Evolutionary conservation across 2,329 filamentous ascomycete genomes (phyloP), one percentile per base, ranked within the genome.

Genomic region (Emergomyces africanus): DNA sequence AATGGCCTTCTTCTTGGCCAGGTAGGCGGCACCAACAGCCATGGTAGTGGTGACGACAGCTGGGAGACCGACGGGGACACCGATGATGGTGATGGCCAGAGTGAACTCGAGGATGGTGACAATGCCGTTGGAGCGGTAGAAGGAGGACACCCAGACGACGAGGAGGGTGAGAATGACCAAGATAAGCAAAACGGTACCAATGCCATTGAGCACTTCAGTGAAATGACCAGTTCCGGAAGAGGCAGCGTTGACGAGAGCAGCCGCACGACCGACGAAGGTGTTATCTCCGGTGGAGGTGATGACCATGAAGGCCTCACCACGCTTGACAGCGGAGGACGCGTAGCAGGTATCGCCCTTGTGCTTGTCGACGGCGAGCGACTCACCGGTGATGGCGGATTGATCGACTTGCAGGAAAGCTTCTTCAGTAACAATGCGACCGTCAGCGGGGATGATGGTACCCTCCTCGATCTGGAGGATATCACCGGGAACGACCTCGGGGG

Each of bases 41-140:
- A 95, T 94, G 71, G 90, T 95, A 67, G 90, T 95, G 68, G 90
- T 95, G 62, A 95, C 89, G 77, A 95, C 90, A 67, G 89, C 90
- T 61, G 90, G 90, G 65, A 95, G 88, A 85, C 90, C 90, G 75
- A 95, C 90, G 58, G 90, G 90, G 30, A 95, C 90, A 82, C 90
- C 90, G 63, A 95, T 88, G 65, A 95, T 92, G 67, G 89, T 94
- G 68, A 95, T 91, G 65, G 88, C 89, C 50, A 95, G 81, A 59
- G 90, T 94, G 78, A 90, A 94, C 65, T 88, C 81, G 54, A 95
- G 84, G 61, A 95, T 95, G 5, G 76, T 75, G 63, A 91, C 84
- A 63, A 94, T 95, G 60, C 72, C 74, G 75, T 92, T 91, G 69
- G 87, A 91, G 61, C 90, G 87, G 78, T 95, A 95, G 80, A 92